phyloP scores from a whole-genome alignment of 805 yeast species.

The Suhomyces kilbournensis region DNA sequence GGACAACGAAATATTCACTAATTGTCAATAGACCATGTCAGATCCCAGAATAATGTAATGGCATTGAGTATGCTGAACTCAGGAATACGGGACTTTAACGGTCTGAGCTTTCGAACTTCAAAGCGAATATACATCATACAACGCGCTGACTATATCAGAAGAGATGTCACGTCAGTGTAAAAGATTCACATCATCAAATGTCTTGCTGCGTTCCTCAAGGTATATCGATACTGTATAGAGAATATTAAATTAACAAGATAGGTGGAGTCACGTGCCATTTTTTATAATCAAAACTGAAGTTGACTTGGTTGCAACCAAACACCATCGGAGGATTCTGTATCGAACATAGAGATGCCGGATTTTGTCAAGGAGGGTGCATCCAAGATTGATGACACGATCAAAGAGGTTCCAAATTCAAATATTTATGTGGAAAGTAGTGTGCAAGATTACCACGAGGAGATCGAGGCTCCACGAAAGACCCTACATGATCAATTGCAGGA shows the following conservation, averaged over 20 bases:
- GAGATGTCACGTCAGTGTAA: slow-evolving; percentile 11
- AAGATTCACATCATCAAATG: slow-evolving; percentile 12
- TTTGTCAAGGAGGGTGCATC: slow-evolving; percentile 9
- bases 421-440: background rate
- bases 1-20: slow-evolving; percentile 19
- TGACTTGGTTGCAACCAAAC: background rate
- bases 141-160: slow-evolving; percentile 4
- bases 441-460: slow-evolving; percentile 9
- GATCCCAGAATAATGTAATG: slow-evolving; percentile 59
- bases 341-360: slow-evolving; percentile 7
- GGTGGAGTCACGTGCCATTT: background rate
- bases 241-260: background rate
- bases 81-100: slow-evolving; percentile 33
- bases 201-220: background rate
- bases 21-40: slow-evolving; percentile 51
- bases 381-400: background rate
- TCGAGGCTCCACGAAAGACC: slow-evolving; percentile 32
- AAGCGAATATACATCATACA: background rate
- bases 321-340: background rate
- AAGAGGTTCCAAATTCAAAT: background rate
- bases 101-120: too few relatives aligned
- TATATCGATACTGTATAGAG: background rate
- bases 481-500: slow-evolving; percentile 42
- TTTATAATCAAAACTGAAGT: background rate
- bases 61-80: slow-evolving; percentile 42